phyloP scores from a whole-genome alignment of 257 asterid genomes.

The Fraxinus pennsylvanica region DNA sequence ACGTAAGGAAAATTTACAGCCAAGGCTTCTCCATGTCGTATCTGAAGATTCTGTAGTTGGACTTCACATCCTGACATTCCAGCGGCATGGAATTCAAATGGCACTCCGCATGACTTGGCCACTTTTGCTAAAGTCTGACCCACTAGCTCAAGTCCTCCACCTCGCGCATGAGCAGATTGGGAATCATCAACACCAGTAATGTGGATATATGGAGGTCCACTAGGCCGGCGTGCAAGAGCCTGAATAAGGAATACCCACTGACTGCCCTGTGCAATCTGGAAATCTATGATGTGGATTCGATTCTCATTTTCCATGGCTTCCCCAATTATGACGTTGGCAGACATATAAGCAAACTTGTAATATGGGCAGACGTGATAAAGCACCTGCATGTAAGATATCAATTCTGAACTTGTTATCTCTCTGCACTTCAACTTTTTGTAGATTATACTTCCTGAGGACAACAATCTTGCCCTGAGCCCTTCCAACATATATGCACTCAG shows the following conservation, averaged over 20 bases:
- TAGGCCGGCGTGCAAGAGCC: slow-evolving; percentile 43
- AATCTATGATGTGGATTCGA: slow-evolving; percentile 78
- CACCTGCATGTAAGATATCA: slow-evolving; percentile 82
- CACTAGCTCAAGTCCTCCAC: slow-evolving; percentile 80
- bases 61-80: slow-evolving; percentile 77
- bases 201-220: slow-evolving; percentile 48
- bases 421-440: slow-evolving; percentile 85
- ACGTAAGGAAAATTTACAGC: slow-evolving; percentile 85
- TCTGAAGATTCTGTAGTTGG: slow-evolving; percentile 47
- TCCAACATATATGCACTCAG: slow-evolving; percentile 89
- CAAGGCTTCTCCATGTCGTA: slow-evolving; percentile 73
- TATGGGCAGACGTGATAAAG: slow-evolving; percentile 79
- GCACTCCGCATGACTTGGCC: slow-evolving; percentile 70
- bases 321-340: slow-evolving; percentile 67
- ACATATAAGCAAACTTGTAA: slow-evolving; percentile 80
- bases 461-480: slow-evolving; percentile 80
- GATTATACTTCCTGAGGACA: slow-evolving; percentile 84
- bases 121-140: slow-evolving; percentile 61
- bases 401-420: slow-evolving; percentile 77
- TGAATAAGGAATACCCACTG: slow-evolving; percentile 73
- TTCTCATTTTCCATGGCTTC: slow-evolving; percentile 77
- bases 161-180: slow-evolving; percentile 78
- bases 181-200: slow-evolving; percentile 55
- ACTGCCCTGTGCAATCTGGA: slow-evolving; percentile 93
- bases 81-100: slow-evolving; percentile 75